Conservation (phyloP, 2,329 filamentous ascomycete species). For the Aspergillus aculeatinus region DNA sequence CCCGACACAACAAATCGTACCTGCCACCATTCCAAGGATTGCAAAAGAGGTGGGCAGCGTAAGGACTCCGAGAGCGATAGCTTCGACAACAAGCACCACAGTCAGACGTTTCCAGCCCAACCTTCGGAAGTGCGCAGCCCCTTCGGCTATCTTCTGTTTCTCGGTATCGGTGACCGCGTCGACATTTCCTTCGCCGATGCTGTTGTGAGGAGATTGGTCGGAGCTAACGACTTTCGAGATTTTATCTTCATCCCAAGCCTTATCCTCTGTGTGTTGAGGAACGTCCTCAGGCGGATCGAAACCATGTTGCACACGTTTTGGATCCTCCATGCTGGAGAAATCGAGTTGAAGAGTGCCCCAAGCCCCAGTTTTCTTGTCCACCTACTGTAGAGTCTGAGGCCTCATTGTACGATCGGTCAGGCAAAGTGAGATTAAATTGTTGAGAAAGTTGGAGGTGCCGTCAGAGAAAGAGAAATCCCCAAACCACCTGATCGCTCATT, state of each 20-base stretch:
- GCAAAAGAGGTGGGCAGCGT: slow-evolving; percentile 47
- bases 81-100: slow-evolving; percentile 50
- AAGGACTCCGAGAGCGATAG: slow-evolving; percentile 49
- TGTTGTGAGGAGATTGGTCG: background rate
- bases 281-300: background rate
- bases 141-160: background rate
- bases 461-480: background rate
- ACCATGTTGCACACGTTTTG: background rate
- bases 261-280: background rate
- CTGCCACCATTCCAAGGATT: slow-evolving; percentile 46
- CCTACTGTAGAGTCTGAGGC: background rate
- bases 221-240: background rate
- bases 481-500: background rate
- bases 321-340: background rate
- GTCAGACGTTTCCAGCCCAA: slow-evolving; percentile 51
- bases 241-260: background rate
- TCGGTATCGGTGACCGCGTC: background rate
- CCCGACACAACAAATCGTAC: slow-evolving; percentile 44
- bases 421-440: background rate
- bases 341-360: background rate
- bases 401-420: background rate
- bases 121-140: background rate
- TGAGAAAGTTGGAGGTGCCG: background rate
- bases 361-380: background rate
- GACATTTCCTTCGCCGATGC: background rate